Evolutionary conservation across 768 basidiomycete species (phyloP), one percentile per base, ranked within the genome.

Genomic region (Tephrocybe sp.): DNA sequence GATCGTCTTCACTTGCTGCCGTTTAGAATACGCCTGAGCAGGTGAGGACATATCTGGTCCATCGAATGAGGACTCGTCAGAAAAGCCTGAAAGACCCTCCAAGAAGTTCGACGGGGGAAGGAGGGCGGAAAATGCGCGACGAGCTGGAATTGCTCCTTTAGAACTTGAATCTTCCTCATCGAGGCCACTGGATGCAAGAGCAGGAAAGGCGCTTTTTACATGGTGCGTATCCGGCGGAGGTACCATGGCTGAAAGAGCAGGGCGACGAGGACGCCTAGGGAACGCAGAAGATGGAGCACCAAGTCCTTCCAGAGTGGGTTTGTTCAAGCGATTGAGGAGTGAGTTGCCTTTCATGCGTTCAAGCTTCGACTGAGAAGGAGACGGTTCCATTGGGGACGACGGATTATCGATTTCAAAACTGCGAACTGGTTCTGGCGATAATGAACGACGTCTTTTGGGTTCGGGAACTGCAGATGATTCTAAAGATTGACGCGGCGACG

Each of bases 121-220:
- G 69, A 89, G 76, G 3, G 89, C 89, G 41, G 87, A 89, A 64
- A 91, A 88, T 1, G 84, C 87, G 23, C 89, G 82, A 20, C 89
- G 82, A 13, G 76, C 71, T 23, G 80, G 80, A 2, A 76, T 80
- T 10, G 78, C 60, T 22, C 65, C 72, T 38, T 65, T 53, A n/a
- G 73, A 72, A 45, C 62, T 66, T 41, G 43, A 51, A 12, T 63
- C 64, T 20, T 65, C 63, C 23, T 65, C 54, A 20, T 41, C 48
- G 36, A 63, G 54, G 3, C 60, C 67, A 19, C 58, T 63, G 10
- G 64, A 60, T 1, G 63, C 65, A 42, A 79, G 60, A 12, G 62
- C 52, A 3, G 78, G 74, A 58, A 73, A 75, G 3, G 78, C 76
- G 16, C 74, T 78, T 14, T 69, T 72, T 39, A 67, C 42, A 10